A percentile compares a stretch with the other conserved stretches of the same genome.
These are phyloP conservation scores for Podaxis carcinomalis DNA, from an alignment of 768 basidiomycete genomes.

Conservation along the genomic window DNA sequence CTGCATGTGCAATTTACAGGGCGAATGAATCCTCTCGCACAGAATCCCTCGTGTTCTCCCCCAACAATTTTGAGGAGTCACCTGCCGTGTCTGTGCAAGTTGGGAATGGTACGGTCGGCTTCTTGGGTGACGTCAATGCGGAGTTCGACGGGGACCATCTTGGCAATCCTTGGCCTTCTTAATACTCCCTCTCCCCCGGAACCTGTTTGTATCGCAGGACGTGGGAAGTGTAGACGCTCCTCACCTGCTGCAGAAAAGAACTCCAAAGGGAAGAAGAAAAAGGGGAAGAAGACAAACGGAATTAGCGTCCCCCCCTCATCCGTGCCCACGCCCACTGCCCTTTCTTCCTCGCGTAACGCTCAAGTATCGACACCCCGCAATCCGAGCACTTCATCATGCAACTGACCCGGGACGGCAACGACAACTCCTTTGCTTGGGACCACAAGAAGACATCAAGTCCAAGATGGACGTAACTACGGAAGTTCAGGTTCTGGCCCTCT, in stretches of 20 bases:
- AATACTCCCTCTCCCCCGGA: conserved; percentile 15
- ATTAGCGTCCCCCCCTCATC: background rate
- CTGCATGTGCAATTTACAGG: conserved; percentile 29
- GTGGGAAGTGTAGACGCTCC: background rate
- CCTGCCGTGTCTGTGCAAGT: conserved; percentile 27
- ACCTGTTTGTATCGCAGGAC: background rate
- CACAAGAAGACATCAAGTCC: conserved; percentile 13
- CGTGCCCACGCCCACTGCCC: background rate
- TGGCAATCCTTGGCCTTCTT: conserved; percentile 34
- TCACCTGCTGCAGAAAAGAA: background rate
- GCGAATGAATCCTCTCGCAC: conserved; percentile 20
- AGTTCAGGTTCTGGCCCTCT: conserved; percentile 17
- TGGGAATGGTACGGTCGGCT: conserved; percentile 32
- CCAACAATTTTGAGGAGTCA: conserved; percentile 21
- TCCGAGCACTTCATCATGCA: conserved; percentile 14
- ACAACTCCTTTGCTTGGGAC: conserved; percentile 2
- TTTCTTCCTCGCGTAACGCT: background rate
- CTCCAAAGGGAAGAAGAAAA: background rate
- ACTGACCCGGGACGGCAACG: conserved; percentile 9
- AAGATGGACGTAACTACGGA: conserved; percentile 16
- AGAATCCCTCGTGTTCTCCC: conserved; percentile 24
- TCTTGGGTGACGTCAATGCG: conserved; percentile 39
- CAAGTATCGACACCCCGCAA: background rate
- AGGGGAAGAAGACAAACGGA: background rate
- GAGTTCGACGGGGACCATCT: conserved; percentile 31